Base-by-base conservation (phyloP, 805 yeast species). In the Hanseniaspora hatyaiensis region DNA sequence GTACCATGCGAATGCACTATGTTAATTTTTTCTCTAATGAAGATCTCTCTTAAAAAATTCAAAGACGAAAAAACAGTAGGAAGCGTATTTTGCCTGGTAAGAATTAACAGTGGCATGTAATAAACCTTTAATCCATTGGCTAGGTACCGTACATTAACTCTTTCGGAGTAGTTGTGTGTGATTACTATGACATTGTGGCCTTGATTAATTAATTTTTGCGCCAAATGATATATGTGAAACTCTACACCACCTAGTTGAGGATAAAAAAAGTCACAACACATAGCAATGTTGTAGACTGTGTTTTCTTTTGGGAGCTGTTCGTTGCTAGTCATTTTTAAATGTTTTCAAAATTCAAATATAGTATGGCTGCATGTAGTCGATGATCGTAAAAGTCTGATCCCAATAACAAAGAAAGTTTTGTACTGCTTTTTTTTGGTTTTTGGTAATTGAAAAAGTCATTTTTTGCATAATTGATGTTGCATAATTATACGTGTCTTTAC, bases 211-310 rank as follows among this genome's bases (percentile, higher is more conserved):
- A 88, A 73, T 57, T 80, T 77, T 62, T 86, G 94, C 0, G 97
- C 80, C 20, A 92, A 65, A 61, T 92, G 97, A 62, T 85, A 86
- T 15, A 89, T 83, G 60, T 92, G 98, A 52, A 89, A 78, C 62
- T 92, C 99, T 1, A 92, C 94, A 8, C 99, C 99, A 3, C 99
- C 99, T 0, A 96, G 82, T 60, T 92, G 98, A 9, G 99, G 99
- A 65, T 83, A 92, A 74, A 92, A 92, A 69, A 87, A 92, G 64
- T 92, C 99, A 37, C 94, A 83, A 3, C 88, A 84, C 96, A 92
- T 88, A 6, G 73, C 71, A 47, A 60, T 57, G n/a, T 55, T 59
- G 37, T 38, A 46, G 29, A 24, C 47, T 29, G 9, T 26, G 11
- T 11, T 26, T 8, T 11, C 29, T 8, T 26, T 26, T n/a, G n/a